Base-by-base conservation (phyloP, 805 yeast genomes). In the Saccharomycopsis fermentans region DNA sequence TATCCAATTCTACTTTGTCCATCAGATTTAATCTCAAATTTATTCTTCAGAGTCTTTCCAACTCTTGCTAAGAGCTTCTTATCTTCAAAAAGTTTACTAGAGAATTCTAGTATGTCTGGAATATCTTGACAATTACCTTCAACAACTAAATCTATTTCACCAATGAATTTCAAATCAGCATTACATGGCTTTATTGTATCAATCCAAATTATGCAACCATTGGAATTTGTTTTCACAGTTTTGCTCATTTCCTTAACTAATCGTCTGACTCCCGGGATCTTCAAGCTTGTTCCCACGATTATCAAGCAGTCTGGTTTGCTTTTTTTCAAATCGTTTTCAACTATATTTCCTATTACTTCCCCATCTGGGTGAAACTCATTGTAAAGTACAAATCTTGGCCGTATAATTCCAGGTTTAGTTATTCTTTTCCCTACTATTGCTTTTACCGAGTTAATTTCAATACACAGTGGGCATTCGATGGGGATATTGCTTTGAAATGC, bases 301-400 rank as follows among this genome's bases (percentile, higher is more conserved):
- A 90, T 71, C 52, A 90, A 71, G 65, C 92, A 84, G 68, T 90
- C 97, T 17, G 95, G 90, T 40, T 77, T 78, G 11, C 76, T 70
- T 29, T 53, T 56, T 59, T 74, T 77, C 50, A 87, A 69, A 69
- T 90, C 97, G 1, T 76, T 63, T 17, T 85, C 85, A 4, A 90
- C 79, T 3, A 87, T 80, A 56, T 82, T 81, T 0, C 96, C 96
- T 54, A 90, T 89, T 32, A 85, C 80, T 52, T 92, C 96, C 62
- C 94, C 90, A 68, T 90, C 96, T 1, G 96, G 96, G 67, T 90
- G 87, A 58, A 77, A 76, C 65, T 90, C 89, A 73, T 87, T 77
- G 74, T 91, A 84, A 9, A 84, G 68, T 2, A 84, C 87, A 32
- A 84, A 81, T 63, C 86, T 72, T 1, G 90, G 90, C 60, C 88